These are phyloP conservation scores for Delitschia confertaspora DNA, from an alignment of 495 filamentous ascomycete genomes.

Conservation along the genomic window DNA sequence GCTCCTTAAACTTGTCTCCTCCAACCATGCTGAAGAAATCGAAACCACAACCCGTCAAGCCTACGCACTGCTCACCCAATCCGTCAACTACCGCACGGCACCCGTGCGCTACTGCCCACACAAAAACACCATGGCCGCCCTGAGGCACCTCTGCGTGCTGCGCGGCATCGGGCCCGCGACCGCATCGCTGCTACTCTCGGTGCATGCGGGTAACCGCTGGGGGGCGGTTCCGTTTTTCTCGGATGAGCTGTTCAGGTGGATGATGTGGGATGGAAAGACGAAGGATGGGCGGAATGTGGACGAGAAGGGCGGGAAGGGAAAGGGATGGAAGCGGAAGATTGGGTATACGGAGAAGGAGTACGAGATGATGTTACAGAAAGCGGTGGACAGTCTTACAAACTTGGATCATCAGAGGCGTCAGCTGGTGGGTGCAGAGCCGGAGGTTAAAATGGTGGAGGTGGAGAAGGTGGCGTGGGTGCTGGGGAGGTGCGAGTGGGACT, in stretches of 20 bases:
- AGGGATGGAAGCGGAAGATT: conserved; percentile 42
- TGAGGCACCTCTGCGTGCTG: conserved; percentile 44
- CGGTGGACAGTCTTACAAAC: no score
- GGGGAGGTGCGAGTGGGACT: not conserved
- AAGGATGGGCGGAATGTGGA: no score
- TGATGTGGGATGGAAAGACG: conserved; percentile 42
- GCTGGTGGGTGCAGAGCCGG: conserved; percentile 19
- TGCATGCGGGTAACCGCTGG: conserved; percentile 46
- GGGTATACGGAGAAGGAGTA: conserved; percentile 64
- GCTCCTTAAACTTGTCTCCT: conserved; percentile 54
- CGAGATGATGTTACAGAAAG: conserved; percentile 41
- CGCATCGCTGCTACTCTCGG: conserved; percentile 59
- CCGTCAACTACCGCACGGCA: no score
- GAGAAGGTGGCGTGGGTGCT: conserved; percentile 6
- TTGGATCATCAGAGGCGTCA: no score
- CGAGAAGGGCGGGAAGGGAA: conserved; percentile 33
- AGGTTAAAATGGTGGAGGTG: conserved; percentile 21
- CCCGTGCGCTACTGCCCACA: no score
- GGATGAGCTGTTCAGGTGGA: conserved; percentile 65
- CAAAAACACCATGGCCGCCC: conserved; percentile 26
- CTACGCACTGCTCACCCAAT: conserved; percentile 29
- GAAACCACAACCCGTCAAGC: conserved; percentile 42
- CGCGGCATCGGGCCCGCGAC: conserved; percentile 66
- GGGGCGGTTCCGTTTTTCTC: conserved; percentile 66
- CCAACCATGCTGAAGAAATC: conserved; percentile 44